Percentiles rank a stretch among this genome's conserved stretches.
phyloP scores from a whole-genome alignment of 495 filamentous ascomycete genomes.

The Talaromyces ruber region DNA sequence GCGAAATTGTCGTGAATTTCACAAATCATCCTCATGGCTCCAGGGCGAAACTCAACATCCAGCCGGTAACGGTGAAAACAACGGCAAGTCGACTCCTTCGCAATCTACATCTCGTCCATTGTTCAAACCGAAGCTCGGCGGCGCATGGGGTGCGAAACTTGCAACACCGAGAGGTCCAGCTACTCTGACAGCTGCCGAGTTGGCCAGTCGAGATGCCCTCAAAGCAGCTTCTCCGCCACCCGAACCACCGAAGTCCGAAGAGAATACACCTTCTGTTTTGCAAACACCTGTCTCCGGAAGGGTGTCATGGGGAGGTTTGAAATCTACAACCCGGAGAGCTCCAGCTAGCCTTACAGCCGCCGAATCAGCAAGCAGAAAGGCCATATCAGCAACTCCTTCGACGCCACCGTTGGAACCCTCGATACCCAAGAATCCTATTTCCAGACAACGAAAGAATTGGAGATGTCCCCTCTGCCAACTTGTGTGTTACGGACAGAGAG shows the following conservation, averaged over 20 bases:
- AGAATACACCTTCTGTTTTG: neutral
- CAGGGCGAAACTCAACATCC: neutral
- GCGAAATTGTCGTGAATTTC: neutral
- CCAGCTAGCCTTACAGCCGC: neutral
- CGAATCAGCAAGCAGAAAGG: neutral
- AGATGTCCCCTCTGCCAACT: slow-evolving; percentile 22
- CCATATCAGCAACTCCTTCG: neutral
- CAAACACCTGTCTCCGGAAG: neutral
- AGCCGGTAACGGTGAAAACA: neutral
- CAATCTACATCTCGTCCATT: neutral
- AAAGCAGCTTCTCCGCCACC: neutral
- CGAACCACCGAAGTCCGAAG: neutral
- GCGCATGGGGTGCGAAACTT: neutral
- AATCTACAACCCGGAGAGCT: neutral
- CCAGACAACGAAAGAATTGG: slow-evolving; percentile 17
- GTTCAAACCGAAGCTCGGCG: neutral
- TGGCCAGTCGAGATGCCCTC: slow-evolving; percentile 2
- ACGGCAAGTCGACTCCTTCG: neutral
- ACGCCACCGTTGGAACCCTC: neutral
- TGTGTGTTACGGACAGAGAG: slow-evolving; percentile 15
- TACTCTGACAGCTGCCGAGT: slow-evolving; percentile 1
- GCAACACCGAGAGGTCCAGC: neutral
- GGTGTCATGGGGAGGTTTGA: neutral
- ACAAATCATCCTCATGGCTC: neutral
- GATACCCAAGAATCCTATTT: neutral